These are phyloP conservation scores for Chlamydomonas reinhardtii DNA, from an alignment of 163 green algal species.

Conservation along the genomic window DNA sequence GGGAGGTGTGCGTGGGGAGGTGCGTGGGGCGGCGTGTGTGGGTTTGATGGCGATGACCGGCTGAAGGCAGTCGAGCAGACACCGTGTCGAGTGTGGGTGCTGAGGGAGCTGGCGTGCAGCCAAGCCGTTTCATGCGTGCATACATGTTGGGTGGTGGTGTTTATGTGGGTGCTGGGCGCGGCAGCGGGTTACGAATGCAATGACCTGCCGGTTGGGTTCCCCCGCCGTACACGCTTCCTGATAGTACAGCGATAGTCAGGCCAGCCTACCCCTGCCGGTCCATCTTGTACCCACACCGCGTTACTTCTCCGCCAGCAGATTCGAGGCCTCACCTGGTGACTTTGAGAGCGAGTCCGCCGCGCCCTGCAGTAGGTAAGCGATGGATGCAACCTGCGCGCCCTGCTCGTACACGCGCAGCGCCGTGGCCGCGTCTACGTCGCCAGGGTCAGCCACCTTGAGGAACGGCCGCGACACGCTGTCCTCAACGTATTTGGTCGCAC, in stretches of 20 bases:
- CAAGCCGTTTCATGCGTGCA: no score
- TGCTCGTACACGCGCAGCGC: slow-evolving; percentile 21
- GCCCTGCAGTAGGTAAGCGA: slow-evolving; percentile 16
- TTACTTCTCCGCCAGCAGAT: no score
- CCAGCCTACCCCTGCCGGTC: no score
- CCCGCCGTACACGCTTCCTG: background rate
- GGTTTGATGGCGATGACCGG: no score
- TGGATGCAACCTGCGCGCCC: background rate
- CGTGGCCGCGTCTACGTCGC: background rate
- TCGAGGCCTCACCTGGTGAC: background rate
- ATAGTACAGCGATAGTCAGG: no score
- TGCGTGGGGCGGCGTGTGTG: no score
- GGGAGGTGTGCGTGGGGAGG: no score
- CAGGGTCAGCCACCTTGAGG: background rate
- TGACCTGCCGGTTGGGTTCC: background rate
- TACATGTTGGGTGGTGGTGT: no score
- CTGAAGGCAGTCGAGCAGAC: no score
- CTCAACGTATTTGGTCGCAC: background rate
- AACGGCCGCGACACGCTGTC: slow-evolving; percentile 9
- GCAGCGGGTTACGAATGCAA: background rate
- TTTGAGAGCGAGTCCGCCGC: background rate
- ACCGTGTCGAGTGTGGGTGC: no score
- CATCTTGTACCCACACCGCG: no score
- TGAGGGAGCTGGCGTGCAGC: no score
- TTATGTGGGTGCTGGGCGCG: background rate